Base-by-base conservation (phyloP, 2,329 filamentous ascomycete genomes). In the Dothistroma septosporum region DNA sequence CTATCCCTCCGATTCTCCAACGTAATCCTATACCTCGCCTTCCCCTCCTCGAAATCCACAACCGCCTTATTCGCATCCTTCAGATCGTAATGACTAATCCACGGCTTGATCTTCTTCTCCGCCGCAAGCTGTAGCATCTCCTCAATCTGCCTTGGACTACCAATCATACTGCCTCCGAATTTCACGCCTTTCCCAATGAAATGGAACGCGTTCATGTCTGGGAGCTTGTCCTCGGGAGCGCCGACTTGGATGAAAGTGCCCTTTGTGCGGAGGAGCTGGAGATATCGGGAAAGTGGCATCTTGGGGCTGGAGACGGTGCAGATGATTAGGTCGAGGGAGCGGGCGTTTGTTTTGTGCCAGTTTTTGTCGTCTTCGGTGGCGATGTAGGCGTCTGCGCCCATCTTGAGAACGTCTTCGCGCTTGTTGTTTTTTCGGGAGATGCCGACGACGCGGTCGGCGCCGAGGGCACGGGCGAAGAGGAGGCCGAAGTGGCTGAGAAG, bases 401-500 rank as follows among this genome's bases (percentile, higher is more conserved):
- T 79, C 64, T 83, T 82, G 65, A 79, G 75, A 8, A 84, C 84
- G 69, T 89, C 86, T 0, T 79, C 80, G 41, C 76, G 79, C 77
- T 90, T 90, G 70, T 73, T 68, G 0, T 78, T 77, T 0, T 80
- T 83, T 63, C 87, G 84, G 7, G 85, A 87, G 66, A 89, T 83
- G 9, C 84, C 86, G 22, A 87, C 85, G 12, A 87, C 82, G 7
- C 82, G 81, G 52, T 90, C 85, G 28, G 86, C 87, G 10, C 86
- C 87, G 1, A 93, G 76, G 0, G 89, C 89, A 66, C 83, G 85
- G 0, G 89, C 86, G 73, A 85, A 91, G 61, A 90, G 78, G 14
- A 93, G 73, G 0, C 84, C 90, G 64, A 92, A 85, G 72, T 93
- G 89, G 44, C 69, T 66, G 9, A 60, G 57, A 21, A 48, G 52